Percentiles rank a stretch among this genome's conserved stretches.
phyloP scores from a whole-genome alignment of 108 stramenopile species.

The Pseudonitzschia pungens region DNA sequence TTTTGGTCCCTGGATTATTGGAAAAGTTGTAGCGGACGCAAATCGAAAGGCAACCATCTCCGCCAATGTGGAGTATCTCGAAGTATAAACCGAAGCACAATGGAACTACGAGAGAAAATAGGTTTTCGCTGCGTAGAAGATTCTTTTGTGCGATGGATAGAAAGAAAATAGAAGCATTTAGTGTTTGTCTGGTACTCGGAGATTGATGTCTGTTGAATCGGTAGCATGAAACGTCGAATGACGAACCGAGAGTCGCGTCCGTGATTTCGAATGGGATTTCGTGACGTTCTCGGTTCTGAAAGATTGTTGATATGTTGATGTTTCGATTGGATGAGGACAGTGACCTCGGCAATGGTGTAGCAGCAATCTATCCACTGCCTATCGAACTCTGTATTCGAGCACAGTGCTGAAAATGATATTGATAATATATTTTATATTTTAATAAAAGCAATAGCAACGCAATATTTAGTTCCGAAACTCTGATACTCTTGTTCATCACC shows the following conservation, averaged over 20 bases:
- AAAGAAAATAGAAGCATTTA: too few species aligned
- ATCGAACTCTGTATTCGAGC: too few species aligned
- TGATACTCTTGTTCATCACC: too few species aligned
- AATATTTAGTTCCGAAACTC: too few species aligned
- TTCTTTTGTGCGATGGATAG: too few species aligned
- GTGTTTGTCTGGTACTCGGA: background rate
- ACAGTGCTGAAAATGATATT: too few species aligned
- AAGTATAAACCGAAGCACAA: conserved; percentile 37
- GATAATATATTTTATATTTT: too few species aligned
- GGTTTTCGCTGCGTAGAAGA: background rate
- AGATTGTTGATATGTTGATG: background rate
- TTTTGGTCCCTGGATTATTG: conserved; percentile 76
- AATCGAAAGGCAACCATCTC: conserved; percentile 63
- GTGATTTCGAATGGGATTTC: background rate
- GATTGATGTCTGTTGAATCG: background rate
- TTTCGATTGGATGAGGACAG: conserved; percentile 3
- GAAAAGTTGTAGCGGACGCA: conserved; percentile 48
- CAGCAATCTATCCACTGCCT: too few species aligned
- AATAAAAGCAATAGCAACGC: too few species aligned
- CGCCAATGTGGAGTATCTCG: conserved; percentile 54
- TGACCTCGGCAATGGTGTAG: too few species aligned
- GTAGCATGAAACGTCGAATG: conserved; percentile 13
- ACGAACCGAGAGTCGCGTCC: conserved; percentile 13
- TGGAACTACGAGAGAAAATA: background rate
- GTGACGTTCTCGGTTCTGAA: conserved; percentile 15